Evolutionary conservation across 495 filamentous ascomycete genomes (phyloP), one percentile per base, ranked within the genome.

Genomic region (Penicillium pulvis): DNA sequence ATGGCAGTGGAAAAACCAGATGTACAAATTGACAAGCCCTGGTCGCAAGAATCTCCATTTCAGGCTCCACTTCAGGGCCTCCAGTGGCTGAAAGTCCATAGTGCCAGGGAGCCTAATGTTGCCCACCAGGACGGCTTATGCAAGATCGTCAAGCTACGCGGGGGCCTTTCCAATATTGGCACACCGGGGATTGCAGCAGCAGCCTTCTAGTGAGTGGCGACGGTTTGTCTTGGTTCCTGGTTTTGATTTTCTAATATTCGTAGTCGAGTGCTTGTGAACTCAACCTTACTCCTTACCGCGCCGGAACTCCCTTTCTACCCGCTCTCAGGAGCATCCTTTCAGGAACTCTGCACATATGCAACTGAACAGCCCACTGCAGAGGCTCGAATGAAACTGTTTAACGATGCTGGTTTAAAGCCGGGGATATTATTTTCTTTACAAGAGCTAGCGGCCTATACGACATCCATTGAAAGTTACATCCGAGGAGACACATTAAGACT

Each of bases 31-130:
- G 4, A 41, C 6, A 39, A 42, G 12, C 6, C 14, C 8, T 53
- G 50, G 50, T 4, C 33, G 3, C 14, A 53, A 20, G 24, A 41
- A 16, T 53, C 50, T 53, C 50, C 50, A 12, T 53, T 53, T 17
- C 50, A 24, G 19, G 50, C 50, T 1, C 50, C 50, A 16, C 50
- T 53, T 39, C 50, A 53, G 23, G 50, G 50, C 17, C 50, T 53
- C 4, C 50, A 53, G 12, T 53, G 50, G 50, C 24, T 53, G 10
- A 42, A 53, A n/a, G 50, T 53, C 1, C 50, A 53, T 20, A 53
- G 50, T 24, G 50, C 50, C 6, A 41, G 50, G 20, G 31, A 53
- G 20, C 50, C 50, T 2, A 41, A 53, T 41, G 3, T 42, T 19
- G 3, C n/a, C 1, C 50, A 53, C 36, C 50, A 53, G 39, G 20